These are phyloP conservation scores for Trifolium fragiferum DNA, from an alignment of 306 rosid species.

Conservation along the genomic window DNA sequence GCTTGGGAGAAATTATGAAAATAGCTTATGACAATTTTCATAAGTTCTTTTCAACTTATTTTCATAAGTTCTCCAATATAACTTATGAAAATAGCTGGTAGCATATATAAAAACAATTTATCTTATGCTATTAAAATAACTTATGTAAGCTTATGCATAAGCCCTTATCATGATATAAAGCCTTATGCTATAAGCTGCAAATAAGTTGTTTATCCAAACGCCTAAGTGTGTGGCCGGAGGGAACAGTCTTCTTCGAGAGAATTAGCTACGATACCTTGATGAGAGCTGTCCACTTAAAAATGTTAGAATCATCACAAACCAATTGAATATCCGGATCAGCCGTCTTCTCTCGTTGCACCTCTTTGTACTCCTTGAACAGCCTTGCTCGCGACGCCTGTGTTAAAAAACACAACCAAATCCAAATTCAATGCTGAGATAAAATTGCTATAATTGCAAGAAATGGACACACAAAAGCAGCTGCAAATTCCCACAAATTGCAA, in stretches of 20 bases:
- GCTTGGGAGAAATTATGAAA: no score
- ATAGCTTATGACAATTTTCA: no score
- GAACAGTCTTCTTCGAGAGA: background rate
- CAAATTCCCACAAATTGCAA: conserved; percentile 1
- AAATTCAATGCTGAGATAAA: background rate
- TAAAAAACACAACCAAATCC: conserved; percentile 9
- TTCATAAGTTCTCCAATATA: no score
- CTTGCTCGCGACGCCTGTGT: conserved; percentile 90
- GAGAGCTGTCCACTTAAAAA: conserved; percentile 95
- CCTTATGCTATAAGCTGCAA: no score
- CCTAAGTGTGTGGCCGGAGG: background rate
- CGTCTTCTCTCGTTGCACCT: conserved; percentile 88
- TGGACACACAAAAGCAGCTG: conserved; percentile 1
- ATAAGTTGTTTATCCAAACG: background rate
- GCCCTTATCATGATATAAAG: no score
- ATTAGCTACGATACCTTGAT: conserved; percentile 60
- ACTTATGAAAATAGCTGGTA: no score
- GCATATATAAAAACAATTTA: no score
- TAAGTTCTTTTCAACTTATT: no score
- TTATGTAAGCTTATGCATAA: no score
- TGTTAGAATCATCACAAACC: conserved; percentile 88
- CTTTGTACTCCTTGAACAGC: conserved; percentile 94
- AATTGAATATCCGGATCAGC: conserved; percentile 93
- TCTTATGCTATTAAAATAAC: no score
- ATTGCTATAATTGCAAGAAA: background rate